A percentile compares a stretch with the other conserved stretches of the same genome.
Conservation (phyloP, 1,139 yeast genomes). For the Debaryomyces sp. region DNA sequence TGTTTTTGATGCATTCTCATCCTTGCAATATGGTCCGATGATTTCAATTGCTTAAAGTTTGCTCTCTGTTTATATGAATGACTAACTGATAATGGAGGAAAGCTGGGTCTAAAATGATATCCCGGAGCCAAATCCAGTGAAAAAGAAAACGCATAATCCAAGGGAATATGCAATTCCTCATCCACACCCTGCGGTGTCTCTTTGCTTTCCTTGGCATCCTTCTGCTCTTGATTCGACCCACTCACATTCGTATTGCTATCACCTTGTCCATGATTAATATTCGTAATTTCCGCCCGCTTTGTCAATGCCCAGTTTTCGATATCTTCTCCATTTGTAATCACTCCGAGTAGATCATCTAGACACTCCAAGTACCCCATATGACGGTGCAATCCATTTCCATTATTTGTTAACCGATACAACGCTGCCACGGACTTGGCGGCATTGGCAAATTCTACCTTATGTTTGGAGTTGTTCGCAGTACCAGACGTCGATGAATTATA, state of each 20-base stretch:
- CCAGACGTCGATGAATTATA: constrained; percentile 32
- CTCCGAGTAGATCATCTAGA: constrained; percentile 53
- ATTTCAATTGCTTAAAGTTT: constrained; percentile 14
- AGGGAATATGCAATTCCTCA: constrained; percentile 26
- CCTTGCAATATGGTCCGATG: constrained; percentile 13
- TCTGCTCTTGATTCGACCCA: not conserved
- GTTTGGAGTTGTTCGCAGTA: constrained; percentile 10
- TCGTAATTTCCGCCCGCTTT: constrained; percentile 49
- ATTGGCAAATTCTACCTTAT: constrained; percentile 55
- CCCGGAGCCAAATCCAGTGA: constrained; percentile 32
- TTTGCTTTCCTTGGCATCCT: constrained; percentile 3
- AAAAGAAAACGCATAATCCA: constrained; percentile 42
- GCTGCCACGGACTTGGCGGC: constrained; percentile 71
- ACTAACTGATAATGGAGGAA: constrained; percentile 48
- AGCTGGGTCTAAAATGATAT: constrained; percentile 46
- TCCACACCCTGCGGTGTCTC: not conserved
- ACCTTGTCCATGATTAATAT: constrained; percentile 15
- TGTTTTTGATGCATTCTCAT: constrained; percentile 10
- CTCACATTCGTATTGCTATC: not conserved
- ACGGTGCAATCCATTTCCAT: constrained; percentile 42
- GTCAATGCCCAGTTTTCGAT: constrained; percentile 56
- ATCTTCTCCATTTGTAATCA: constrained; percentile 50
- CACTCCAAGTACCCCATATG: constrained; percentile 61
- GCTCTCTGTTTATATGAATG: constrained; percentile 22
- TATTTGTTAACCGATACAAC: constrained; percentile 55